These are phyloP conservation scores for Trametes cingulata DNA, from an alignment of 768 basidiomycete species.

Conservation along the genomic window DNA sequence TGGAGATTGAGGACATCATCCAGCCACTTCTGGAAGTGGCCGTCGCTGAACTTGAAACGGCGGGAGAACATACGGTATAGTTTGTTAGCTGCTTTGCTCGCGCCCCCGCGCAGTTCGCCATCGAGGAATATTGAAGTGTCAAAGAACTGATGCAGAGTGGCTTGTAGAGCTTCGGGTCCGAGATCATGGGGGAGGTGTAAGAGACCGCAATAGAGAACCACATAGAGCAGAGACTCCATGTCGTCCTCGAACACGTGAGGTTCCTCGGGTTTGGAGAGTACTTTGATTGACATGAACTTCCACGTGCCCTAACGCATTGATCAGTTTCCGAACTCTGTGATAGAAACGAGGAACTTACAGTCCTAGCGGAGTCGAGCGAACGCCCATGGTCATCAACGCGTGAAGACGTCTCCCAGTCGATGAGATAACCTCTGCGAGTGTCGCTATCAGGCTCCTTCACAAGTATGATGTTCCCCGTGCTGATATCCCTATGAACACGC, in stretches of 20 bases:
- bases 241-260: conserved; percentile 4
- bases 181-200: background rate
- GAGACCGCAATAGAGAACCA: conserved; percentile 12
- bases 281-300: conserved; percentile 11
- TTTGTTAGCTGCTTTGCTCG: background rate
- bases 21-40: background rate
- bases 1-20: background rate
- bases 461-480: conserved; percentile 7
- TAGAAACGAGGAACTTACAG: background rate
- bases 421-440: background rate
- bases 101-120: background rate
- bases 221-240: conserved; percentile 16
- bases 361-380: background rate
- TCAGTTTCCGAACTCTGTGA: too few relatives aligned
- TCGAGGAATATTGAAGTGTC: background rate
- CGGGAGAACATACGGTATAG: background rate
- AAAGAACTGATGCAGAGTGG: background rate
- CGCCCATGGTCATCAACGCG: background rate
- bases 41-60: background rate
- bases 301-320: conserved; percentile 7
- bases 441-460: background rate
- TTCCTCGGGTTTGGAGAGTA: background rate
- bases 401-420: conserved; percentile 16
- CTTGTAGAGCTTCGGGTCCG: background rate
- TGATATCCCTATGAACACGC: conserved; percentile 11